Evolutionary conservation across 208 protist species (phyloP).

Genomic region (Trypanosoma congolense): DNA sequence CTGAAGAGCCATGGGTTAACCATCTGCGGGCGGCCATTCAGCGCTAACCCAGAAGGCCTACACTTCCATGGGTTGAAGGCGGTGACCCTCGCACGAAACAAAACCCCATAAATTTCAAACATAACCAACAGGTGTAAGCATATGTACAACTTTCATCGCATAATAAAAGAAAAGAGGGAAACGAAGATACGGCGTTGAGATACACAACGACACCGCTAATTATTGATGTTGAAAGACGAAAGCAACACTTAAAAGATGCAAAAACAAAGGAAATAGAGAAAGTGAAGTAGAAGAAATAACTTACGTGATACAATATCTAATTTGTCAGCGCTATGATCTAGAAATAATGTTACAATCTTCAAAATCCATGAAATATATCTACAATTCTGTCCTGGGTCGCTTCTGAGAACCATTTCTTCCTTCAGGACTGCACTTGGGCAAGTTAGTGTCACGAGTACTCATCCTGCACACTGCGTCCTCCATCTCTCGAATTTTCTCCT

Average conservation of each 20-base stretch:
- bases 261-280: too few species aligned
- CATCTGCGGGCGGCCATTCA: conserved; percentile 80
- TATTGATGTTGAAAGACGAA: too few species aligned
- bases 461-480: conserved; percentile 32
- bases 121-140: conserved; percentile 20
- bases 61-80: conserved; percentile 86
- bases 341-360: too few species aligned
- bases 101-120: conserved; percentile 18
- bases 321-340: too few species aligned
- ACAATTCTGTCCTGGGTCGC: background rate
- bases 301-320: too few species aligned
- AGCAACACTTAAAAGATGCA: too few species aligned
- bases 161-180: too few species aligned
- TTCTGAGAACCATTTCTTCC: conserved; percentile 8
- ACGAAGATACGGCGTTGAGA: too few species aligned
- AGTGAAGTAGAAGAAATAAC: too few species aligned
- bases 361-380: too few species aligned
- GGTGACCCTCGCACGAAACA: conserved; percentile 42
- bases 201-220: too few species aligned
- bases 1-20: conserved; percentile 58
- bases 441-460: conserved; percentile 4
- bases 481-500: conserved; percentile 37
- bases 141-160: conserved; percentile 2
- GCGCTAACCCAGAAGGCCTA: conserved; percentile 52
- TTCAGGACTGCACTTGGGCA: background rate